Evolutionary conservation across 805 yeast genomes (phyloP), one percentile per base, ranked within the genome.

Genomic region (Candida loeiensis): DNA sequence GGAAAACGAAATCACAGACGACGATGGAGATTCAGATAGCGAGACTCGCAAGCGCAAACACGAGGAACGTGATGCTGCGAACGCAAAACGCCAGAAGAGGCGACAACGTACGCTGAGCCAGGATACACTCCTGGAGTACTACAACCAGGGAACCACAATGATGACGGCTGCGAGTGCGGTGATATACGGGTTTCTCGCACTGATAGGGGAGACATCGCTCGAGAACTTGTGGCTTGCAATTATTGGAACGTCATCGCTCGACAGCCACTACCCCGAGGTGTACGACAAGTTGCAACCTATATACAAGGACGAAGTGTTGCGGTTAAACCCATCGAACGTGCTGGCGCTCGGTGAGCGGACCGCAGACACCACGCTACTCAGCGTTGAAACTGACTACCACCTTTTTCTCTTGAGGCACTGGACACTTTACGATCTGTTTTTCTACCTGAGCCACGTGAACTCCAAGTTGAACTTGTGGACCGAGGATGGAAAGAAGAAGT

Each of bases 381-480:
- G 74, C 17, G 67, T 87, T 13, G 96, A 87, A 53, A 77, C 82
- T 18, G 99, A 95, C 60, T 93, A 85, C 60, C 80, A 88, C 44
- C 66, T 93, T 33, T 93, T 90, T 55, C 63, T 95, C 29, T 69
- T 93, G 34, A 80, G 97, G 34, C 97, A 91, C 59, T 90, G 98
- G 87, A 84, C 95, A 8, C 66, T 93, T 13, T 91, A 93, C 63
- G 95, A 91, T 49, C 75, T 96, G 45, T 88, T 95, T 61, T 77
- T 79, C 54, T 93, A 90, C 57, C 87, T 96, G n/a, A 82, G 88
- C 45, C 91, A 82, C 54, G 89, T 91, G 24, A 87, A 90, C 53
- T 85, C 98, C 9, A 86, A 89, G 56, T 66, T 93, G 41, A 80
- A 80, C 41, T 66, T 93, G 27, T 93, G 96, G 93, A 83, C 90